A percentile compares a stretch with the other conserved stretches of the same genome.
phyloP scores from a whole-genome alignment of 1,284 basidiomycete genomes.

The Xanthoconium separans region DNA sequence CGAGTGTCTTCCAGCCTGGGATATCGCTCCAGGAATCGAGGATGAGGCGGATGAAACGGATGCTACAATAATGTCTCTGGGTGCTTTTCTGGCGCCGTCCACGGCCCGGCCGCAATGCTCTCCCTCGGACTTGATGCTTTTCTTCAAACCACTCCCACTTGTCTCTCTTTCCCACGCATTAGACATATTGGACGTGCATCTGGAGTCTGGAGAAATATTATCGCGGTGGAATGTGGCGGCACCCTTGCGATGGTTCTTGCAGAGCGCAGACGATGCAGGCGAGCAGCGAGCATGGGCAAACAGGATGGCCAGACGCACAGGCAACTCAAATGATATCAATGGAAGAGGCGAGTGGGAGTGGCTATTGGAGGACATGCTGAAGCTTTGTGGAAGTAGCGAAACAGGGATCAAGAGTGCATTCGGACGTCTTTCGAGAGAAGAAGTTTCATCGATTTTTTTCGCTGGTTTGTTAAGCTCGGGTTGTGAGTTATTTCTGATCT shows the following conservation, averaged over 20 bases:
- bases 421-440: constrained; percentile 67
- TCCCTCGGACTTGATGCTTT: constrained; percentile 74
- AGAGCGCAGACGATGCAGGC: constrained; percentile 60
- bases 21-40: constrained; percentile 53
- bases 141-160: constrained; percentile 76
- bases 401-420: constrained; percentile 71
- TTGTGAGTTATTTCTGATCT: constrained; percentile 59
- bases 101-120: constrained; percentile 56
- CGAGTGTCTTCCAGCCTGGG: constrained; percentile 92
- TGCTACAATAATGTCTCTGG: constrained; percentile 77
- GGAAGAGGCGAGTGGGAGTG: constrained; percentile 80
- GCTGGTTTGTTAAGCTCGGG: constrained; percentile 81
- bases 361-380: constrained; percentile 86
- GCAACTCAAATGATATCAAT: constrained; percentile 54
- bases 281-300: constrained; percentile 87
- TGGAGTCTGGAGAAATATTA: constrained; percentile 91
- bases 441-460: constrained; percentile 79
- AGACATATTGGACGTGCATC: constrained; percentile 88
- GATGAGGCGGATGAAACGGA: constrained; percentile 73
- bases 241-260: constrained; percentile 82
- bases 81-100: constrained; percentile 75
- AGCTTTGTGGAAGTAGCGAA: constrained; percentile 69
- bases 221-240: constrained; percentile 83
- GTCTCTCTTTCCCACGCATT: constrained; percentile 76
- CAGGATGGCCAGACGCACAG: constrained; percentile 76